Conservation (phyloP, 2,329 filamentous ascomycete genomes). For the Clonostachys byssicola region DNA sequence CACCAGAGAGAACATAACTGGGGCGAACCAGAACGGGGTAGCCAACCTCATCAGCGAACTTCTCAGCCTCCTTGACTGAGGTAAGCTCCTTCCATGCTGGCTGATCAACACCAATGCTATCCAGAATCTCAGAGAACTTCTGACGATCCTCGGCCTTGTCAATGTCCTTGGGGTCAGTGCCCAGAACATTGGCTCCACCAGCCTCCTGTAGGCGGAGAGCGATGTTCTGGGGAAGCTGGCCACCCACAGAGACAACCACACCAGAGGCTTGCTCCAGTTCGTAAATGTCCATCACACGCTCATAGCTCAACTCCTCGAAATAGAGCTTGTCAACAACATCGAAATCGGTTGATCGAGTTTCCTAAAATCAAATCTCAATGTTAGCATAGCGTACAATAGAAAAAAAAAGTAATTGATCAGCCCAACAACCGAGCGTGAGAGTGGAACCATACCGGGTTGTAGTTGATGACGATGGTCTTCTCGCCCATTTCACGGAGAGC, state of each 20-base stretch:
- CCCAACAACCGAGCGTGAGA: background rate
- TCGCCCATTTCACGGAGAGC: conserved; percentile 82
- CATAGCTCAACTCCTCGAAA: conserved; percentile 95
- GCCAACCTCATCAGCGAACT: conserved; percentile 78
- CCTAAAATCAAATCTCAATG: conserved; percentile 18
- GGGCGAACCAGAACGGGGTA: conserved; percentile 96
- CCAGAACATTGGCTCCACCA: conserved; percentile 84
- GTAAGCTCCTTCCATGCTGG: conserved; percentile 97
- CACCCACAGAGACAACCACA: conserved; percentile 92
- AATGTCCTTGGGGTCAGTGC: conserved; percentile 89
- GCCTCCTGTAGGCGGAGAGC: conserved; percentile 89
- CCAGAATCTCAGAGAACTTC: conserved; percentile 96
- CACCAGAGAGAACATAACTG: conserved; percentile 92
- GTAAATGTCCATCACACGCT: conserved; percentile 98
- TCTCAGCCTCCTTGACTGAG: conserved; percentile 81
- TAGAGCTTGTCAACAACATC: conserved; percentile 89
- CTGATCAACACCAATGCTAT: conserved; percentile 95
- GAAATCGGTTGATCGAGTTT: conserved; percentile 80
- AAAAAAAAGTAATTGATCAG: background rate
- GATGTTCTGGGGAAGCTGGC: conserved; percentile 96
- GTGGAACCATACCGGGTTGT: background rate
- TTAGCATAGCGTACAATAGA: background rate
- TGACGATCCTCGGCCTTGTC: conserved; percentile 98
- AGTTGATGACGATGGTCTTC: conserved; percentile 97
- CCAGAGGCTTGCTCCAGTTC: conserved; percentile 82